Conservation (phyloP, 768 basidiomycete species). For the Lentinus tigrinus region DNA sequence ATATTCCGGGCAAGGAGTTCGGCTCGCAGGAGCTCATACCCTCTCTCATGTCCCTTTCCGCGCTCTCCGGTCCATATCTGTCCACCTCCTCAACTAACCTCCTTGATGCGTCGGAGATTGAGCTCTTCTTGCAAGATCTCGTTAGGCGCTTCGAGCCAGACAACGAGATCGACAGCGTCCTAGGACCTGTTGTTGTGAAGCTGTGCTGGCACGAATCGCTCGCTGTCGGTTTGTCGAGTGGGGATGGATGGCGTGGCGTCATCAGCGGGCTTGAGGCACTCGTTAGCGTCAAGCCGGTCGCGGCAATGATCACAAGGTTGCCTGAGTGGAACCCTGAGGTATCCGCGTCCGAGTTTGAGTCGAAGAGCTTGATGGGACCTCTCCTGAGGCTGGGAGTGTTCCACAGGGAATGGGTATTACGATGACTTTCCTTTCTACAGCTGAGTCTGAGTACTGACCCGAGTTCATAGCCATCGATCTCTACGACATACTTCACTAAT, state of each 20-base stretch:
- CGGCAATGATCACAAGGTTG: slow-evolving; percentile 74
- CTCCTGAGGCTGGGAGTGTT: slow-evolving; percentile 83
- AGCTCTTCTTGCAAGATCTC: slow-evolving; percentile 82
- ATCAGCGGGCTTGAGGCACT: slow-evolving; percentile 79
- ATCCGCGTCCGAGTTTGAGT: slow-evolving; percentile 62
- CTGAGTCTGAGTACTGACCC: slow-evolving; percentile 4
- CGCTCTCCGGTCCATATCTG: slow-evolving; percentile 65
- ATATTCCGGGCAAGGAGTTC: slow-evolving; percentile 55
- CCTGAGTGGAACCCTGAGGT: slow-evolving; percentile 72
- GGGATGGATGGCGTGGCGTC: slow-evolving; percentile 85
- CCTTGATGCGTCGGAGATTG: slow-evolving; percentile 67
- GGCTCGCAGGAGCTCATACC: slow-evolving; percentile 82
- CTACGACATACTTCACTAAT: slow-evolving; percentile 81
- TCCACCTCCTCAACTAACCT: slow-evolving; percentile 45
- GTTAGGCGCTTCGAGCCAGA: slow-evolving; percentile 77
- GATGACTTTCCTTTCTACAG: slow-evolving; percentile 2
- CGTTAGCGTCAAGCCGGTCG: slow-evolving; percentile 79
- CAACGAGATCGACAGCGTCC: slow-evolving; percentile 71
- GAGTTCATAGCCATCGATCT: slow-evolving; percentile 61
- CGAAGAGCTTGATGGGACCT: slow-evolving; percentile 74
- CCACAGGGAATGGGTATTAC: slow-evolving; percentile 80
- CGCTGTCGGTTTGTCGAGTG: slow-evolving; percentile 68
- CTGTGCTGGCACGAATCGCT: slow-evolving; percentile 67
- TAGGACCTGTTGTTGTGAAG: slow-evolving; percentile 69
- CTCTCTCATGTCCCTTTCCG: slow-evolving; percentile 73